Conservation (phyloP, 768 basidiomycete genomes). For the Pholiota conissans region DNA sequence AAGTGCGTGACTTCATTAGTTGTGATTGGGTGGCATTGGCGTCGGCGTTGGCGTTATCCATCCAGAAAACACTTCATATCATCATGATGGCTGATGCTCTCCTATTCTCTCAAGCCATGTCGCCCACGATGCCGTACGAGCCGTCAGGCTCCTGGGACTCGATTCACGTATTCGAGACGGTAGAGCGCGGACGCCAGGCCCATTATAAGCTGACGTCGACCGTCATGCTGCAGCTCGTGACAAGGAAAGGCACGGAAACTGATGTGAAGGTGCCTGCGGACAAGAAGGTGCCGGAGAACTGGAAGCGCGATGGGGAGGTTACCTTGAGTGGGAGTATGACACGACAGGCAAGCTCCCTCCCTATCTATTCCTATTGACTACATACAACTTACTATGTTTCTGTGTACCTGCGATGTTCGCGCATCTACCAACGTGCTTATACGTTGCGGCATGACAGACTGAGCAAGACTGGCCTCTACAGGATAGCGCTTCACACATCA, state of each 20-base stretch:
- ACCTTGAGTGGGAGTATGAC: constrained; percentile 96
- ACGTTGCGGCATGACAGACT: no score
- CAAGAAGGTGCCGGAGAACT: constrained; percentile 38
- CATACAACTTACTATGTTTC: not conserved
- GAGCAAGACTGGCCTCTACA: constrained; percentile 87
- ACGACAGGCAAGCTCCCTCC: constrained; percentile 72
- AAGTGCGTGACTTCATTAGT: constrained; percentile 54
- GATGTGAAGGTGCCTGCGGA: constrained; percentile 39
- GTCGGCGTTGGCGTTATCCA: no score
- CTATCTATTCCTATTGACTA: not conserved
- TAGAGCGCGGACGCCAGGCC: constrained; percentile 89
- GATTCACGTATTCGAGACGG: constrained; percentile 95
- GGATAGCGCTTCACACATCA: constrained; percentile 81
- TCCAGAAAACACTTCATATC: not conserved
- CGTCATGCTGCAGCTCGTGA: constrained; percentile 90
- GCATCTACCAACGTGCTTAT: constrained; percentile 1
- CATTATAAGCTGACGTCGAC: constrained; percentile 98
- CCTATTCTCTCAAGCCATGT: constrained; percentile 50
- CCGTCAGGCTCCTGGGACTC: constrained; percentile 95
- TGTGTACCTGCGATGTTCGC: not conserved
- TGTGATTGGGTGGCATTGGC: no score
- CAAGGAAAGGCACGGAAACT: constrained; percentile 39
- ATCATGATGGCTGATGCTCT: not conserved
- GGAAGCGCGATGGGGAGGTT: constrained; percentile 73
- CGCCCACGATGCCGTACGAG: constrained; percentile 51